Evolutionary conservation across 2,329 filamentous ascomycete species (phyloP).

Genomic region (Lecanosticta acicola): DNA sequence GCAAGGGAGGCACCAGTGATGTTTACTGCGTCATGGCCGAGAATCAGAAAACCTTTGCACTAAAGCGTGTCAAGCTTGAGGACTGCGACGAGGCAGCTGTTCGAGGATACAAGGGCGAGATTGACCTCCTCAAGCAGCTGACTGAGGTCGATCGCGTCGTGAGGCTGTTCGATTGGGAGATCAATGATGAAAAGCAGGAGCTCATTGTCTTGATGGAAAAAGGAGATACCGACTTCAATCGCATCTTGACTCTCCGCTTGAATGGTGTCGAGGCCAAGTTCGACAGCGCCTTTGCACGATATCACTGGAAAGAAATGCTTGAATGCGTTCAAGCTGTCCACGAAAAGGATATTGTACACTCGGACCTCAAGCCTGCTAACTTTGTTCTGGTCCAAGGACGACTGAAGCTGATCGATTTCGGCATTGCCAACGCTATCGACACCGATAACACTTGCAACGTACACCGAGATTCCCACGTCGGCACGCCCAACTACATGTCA

Average conservation of each 20-base stretch:
- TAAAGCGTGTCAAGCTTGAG: constrained; percentile 88
- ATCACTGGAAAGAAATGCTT: constrained; percentile 99
- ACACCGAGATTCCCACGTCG: constrained; percentile 89
- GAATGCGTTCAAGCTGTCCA: constrained; percentile 90
- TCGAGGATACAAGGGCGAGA: constrained; percentile 87
- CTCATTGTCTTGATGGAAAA: constrained; percentile 95
- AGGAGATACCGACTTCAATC: constrained; percentile 88
- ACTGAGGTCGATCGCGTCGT: constrained; percentile 85
- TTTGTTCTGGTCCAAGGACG: constrained; percentile 88
- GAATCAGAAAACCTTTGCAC: constrained; percentile 88
- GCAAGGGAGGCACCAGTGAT: constrained; percentile 85
- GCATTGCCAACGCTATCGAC: constrained; percentile 95
- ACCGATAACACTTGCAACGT: constrained; percentile 95
- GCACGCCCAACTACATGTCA: constrained; percentile 98
- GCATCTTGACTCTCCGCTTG: constrained; percentile 66
- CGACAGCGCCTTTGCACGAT: constrained; percentile 87
- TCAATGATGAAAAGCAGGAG: constrained; percentile 81
- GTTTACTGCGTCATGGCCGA: constrained; percentile 97
- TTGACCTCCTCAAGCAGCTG: constrained; percentile 78
- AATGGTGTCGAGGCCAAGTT: constrained; percentile 66
- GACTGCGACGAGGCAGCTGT: constrained; percentile 81
- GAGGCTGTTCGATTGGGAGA: constrained; percentile 81
- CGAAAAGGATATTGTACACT: constrained; percentile 86
- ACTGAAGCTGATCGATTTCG: constrained; percentile 96
- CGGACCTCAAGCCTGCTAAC: constrained; percentile 93